These are phyloP conservation scores for Schizochytrium sp. DNA, from an alignment of 108 stramenopile species.

Conservation along the genomic window DNA sequence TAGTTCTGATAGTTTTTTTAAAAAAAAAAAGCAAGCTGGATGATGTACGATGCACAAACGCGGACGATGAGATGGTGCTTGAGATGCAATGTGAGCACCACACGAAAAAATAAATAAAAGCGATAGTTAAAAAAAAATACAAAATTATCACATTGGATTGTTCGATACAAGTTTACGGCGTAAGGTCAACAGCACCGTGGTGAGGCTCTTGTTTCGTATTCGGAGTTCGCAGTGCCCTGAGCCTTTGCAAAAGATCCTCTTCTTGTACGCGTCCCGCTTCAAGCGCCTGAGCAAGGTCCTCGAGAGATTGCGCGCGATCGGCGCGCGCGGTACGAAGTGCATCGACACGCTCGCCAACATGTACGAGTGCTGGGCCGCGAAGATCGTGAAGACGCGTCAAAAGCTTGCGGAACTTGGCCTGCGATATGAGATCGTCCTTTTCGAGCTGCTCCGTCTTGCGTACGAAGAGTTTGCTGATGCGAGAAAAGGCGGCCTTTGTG, in stretches of 20 bases:
- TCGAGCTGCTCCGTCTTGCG: not conserved
- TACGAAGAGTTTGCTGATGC: not conserved
- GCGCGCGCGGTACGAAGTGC: not conserved
- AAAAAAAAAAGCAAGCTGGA: too few relatives aligned
- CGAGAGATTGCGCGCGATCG: not conserved
- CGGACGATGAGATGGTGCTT: too few relatives aligned
- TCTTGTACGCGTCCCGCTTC: not conserved
- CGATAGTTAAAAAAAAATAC: too few relatives aligned
- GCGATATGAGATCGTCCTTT: not conserved
- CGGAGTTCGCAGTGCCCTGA: too few relatives aligned
- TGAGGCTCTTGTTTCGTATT: too few relatives aligned
- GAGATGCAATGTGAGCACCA: too few relatives aligned
- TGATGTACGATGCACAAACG: too few relatives aligned
- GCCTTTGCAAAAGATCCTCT: not conserved
- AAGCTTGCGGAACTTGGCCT: not conserved
- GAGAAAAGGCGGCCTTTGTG: not conserved
- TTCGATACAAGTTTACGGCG: too few relatives aligned
- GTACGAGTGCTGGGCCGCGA: not conserved
- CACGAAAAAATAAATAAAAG: too few relatives aligned
- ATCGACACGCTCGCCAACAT: not conserved
- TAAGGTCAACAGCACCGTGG: too few relatives aligned
- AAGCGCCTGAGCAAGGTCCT: not conserved
- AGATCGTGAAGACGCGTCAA: not conserved
- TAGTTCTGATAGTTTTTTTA: not conserved
- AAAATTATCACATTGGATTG: too few relatives aligned